Conservation (phyloP, 352 stramenopile species). For the Lagenidium giganteum region DNA sequence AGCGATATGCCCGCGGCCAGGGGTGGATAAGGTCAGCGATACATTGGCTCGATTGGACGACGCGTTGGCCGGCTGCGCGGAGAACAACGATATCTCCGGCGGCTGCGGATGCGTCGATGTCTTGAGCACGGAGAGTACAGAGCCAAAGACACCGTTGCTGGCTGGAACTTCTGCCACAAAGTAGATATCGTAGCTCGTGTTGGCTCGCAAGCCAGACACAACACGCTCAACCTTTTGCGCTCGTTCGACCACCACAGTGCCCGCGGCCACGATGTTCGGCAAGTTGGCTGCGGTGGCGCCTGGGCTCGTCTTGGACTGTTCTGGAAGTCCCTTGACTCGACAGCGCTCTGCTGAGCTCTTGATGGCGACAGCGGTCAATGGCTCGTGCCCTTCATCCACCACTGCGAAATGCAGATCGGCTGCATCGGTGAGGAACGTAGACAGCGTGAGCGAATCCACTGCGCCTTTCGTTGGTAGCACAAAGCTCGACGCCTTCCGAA, state of each 20-base stretch:
- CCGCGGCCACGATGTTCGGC: conserved; percentile 23
- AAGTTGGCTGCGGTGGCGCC: too few relatives aligned
- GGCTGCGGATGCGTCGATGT: conserved; percentile 49
- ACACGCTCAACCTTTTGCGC: conserved; percentile 51
- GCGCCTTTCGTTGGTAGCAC: conserved; percentile 39
- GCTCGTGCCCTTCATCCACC: conserved; percentile 26
- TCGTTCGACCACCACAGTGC: conserved; percentile 24
- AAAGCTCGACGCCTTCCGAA: conserved; percentile 32
- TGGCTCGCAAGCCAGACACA: conserved; percentile 33
- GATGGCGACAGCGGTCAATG: conserved; percentile 38
- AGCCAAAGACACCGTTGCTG: conserved; percentile 77
- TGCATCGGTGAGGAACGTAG: conserved; percentile 66
- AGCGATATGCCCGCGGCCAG: conserved; percentile 42
- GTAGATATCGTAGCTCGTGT: conserved; percentile 80
- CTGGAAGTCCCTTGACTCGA: not conserved
- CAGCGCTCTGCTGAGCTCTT: conserved; percentile 24
- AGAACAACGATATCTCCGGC: conserved; percentile 21
- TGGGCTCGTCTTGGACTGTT: conserved; percentile 17
- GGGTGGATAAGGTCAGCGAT: conserved; percentile 27
- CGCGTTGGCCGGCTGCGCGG: conserved; percentile 22
- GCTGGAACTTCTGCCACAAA: conserved; percentile 71
- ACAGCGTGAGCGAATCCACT: conserved; percentile 46
- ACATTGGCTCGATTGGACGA: conserved; percentile 27
- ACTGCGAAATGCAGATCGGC: conserved; percentile 71
- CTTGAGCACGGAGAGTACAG: conserved; percentile 55